phyloP scores from a whole-genome alignment of 2,329 filamentous ascomycete species.

The Alternaria panax region DNA sequence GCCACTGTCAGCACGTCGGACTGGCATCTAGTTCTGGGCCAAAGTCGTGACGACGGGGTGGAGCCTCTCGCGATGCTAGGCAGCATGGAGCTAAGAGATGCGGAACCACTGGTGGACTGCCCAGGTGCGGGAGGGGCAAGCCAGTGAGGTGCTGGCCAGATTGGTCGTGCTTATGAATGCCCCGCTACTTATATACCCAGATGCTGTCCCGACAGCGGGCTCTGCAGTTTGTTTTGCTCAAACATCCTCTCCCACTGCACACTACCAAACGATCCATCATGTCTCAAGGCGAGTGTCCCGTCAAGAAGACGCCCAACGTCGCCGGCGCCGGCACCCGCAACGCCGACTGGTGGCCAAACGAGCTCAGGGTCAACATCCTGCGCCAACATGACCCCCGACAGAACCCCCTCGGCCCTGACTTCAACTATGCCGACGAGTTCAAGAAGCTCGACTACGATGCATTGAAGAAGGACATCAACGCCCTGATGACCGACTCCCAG shows the following conservation, averaged over 20 bases:
- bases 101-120: constrained; percentile 25
- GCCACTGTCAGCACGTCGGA: neutral
- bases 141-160: constrained; percentile 33
- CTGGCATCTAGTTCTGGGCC: neutral
- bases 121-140: constrained; percentile 30
- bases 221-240: constrained; percentile 13
- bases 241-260: constrained; percentile 16
- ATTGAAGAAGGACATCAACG: constrained; percentile 76
- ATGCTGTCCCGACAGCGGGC: constrained; percentile 9
- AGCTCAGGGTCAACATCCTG: constrained; percentile 73
- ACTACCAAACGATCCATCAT: constrained; percentile 35
- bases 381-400: constrained; percentile 71
- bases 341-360: constrained; percentile 77
- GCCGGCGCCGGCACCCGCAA: constrained; percentile 71
- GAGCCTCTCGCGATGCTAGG: constrained; percentile 16
- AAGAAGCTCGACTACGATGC: constrained; percentile 73
- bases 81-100: constrained; percentile 30
- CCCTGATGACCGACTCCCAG: constrained; percentile 78
- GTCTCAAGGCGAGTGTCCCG: constrained; percentile 46
- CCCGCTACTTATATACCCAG: constrained; percentile 32
- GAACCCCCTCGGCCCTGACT: constrained; percentile 70
- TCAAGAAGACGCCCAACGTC: constrained; percentile 44
- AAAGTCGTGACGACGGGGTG: constrained; percentile 19
- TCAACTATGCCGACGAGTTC: constrained; percentile 77
- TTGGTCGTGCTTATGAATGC: constrained; percentile 39